Base-by-base conservation (phyloP, 2,329 filamentous ascomycete genomes). In the Diatrype stigma region DNA sequence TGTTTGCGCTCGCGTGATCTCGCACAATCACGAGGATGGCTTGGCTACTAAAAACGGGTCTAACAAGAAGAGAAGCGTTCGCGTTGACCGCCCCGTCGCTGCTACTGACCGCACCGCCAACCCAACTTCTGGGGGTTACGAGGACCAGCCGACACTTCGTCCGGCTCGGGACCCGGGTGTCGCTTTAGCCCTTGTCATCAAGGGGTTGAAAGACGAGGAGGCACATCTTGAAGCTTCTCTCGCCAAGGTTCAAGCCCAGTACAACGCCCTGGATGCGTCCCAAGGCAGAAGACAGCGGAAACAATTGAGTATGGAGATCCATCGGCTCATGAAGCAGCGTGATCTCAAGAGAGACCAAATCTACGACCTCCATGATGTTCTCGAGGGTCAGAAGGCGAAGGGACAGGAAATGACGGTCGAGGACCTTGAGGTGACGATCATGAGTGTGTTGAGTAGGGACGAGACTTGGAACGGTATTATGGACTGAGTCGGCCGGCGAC, bases 161-260 rank as follows among this genome's bases (percentile, higher is more conserved):
- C 84, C 86, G 6, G 78, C 85, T 1, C 85, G 89, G 62, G 73
- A 82, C 1, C 90, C 90, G 0, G 83, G 80, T 4, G 71, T 85
- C 42, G 90, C 90, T 10, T 80, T 96, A 22, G 87, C 88, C 7
- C 82, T 85, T n/a, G 88, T 96, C 21, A 85, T 96, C 66, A 94
- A 95, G 70, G 80, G 84, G 7, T 74, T 95, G 3, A 78, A 89
- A 59, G 90, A 95, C 64, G 91, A 96, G 67, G 79, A 92, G 42
- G 78, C 79, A 12, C 89, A 95, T 65, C 71, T 95, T 48, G 87
- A 89, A 68, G 77, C 87, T 58, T 79, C 86, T 60, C 78, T 91
- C n/a, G 73, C 79, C 0, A 69, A 77, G 32, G 78, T 82, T 51
- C 81, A 87, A 60, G 75, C 74, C 3, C 70, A 78, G 35, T 90